Percentiles rank a stretch among this genome's conserved stretches.
Conservation (phyloP, 1,139 yeast genomes). For the Pneumocystis wakefieldiae region DNA sequence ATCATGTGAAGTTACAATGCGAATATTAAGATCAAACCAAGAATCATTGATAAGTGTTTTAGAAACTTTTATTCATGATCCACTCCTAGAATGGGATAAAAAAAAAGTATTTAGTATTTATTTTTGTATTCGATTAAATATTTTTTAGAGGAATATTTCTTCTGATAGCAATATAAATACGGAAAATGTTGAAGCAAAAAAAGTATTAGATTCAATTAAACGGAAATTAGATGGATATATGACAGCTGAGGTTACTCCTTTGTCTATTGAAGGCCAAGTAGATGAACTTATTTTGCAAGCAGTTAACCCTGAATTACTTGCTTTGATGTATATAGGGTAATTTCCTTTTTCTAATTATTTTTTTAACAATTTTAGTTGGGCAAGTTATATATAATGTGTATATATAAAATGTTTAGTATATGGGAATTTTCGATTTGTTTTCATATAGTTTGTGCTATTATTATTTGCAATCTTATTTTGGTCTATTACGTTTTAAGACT, state of each 20-base stretch:
- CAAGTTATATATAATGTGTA: slow-evolving; percentile 1
- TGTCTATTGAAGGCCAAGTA: slow-evolving; percentile 86
- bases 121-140: slow-evolving; percentile 17
- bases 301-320: slow-evolving; percentile 49
- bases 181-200: slow-evolving; percentile 9
- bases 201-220: slow-evolving; percentile 60
- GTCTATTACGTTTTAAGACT: slow-evolving; percentile 20
- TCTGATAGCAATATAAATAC: slow-evolving; percentile 13
- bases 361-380: slow-evolving; percentile 2
- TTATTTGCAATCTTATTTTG: background rate
- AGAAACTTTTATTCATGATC: slow-evolving; percentile 87
- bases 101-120: slow-evolving; percentile 18
- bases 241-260: slow-evolving; percentile 65
- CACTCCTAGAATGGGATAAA: slow-evolving; percentile 56
- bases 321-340: slow-evolving; percentile 75
- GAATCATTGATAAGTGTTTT: slow-evolving; percentile 80
- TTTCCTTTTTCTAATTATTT: slow-evolving; percentile 66
- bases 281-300: slow-evolving; percentile 81
- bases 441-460: background rate
- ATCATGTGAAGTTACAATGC: slow-evolving; percentile 72
- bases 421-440: background rate
- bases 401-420: background rate
- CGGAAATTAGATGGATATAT: slow-evolving; percentile 70
- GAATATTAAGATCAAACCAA: slow-evolving; percentile 61
- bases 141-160: slow-evolving; percentile 10